phyloP scores from a whole-genome alignment of 2,329 filamentous ascomycete species.

The Seiridium unicorne region DNA sequence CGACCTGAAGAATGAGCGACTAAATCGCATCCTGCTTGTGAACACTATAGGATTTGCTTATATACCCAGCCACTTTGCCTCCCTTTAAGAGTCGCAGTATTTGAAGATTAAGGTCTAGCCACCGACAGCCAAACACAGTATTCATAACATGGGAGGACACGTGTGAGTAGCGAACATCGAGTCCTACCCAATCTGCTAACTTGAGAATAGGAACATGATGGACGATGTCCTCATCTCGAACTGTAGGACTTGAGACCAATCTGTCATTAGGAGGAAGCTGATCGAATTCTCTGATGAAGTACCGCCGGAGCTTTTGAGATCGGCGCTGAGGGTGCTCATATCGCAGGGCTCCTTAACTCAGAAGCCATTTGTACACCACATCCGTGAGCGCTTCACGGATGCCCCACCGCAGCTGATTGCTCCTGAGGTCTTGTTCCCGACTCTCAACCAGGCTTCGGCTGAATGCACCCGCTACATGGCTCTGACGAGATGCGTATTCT shows the following conservation, averaged over 20 bases:
- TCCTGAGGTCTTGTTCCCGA: slow-evolving; percentile 22
- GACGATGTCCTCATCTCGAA: slow-evolving; percentile 39
- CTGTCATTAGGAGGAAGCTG: not conserved
- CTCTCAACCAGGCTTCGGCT: slow-evolving; percentile 16
- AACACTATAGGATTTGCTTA: no score
- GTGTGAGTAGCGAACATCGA: slow-evolving; percentile 16
- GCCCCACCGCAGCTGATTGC: slow-evolving; percentile 17
- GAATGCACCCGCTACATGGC: slow-evolving; percentile 26
- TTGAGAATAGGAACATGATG: slow-evolving; percentile 34
- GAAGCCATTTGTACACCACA: slow-evolving; percentile 29
- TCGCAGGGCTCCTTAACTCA: slow-evolving; percentile 28
- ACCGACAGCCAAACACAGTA: not conserved
- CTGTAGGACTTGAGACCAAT: slow-evolving; percentile 16
- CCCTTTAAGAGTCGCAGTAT: not conserved
- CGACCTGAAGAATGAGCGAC: no score
- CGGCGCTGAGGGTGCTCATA: slow-evolving; percentile 29
- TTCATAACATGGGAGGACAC: slow-evolving; percentile 20
- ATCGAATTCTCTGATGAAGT: slow-evolving; percentile 16
- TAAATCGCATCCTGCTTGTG: no score
- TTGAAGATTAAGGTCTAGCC: no score
- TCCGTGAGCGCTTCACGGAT: slow-evolving; percentile 26
- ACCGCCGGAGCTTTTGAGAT: slow-evolving; percentile 29
- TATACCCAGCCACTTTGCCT: not conserved
- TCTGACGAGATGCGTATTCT: slow-evolving; percentile 33
- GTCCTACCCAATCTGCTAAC: not conserved